Percentiles rank a stretch among this genome's conserved stretches.
These are phyloP conservation scores for Blumeria hordei DNA, from an alignment of 2,329 filamentous ascomycete genomes.

Conservation along the genomic window DNA sequence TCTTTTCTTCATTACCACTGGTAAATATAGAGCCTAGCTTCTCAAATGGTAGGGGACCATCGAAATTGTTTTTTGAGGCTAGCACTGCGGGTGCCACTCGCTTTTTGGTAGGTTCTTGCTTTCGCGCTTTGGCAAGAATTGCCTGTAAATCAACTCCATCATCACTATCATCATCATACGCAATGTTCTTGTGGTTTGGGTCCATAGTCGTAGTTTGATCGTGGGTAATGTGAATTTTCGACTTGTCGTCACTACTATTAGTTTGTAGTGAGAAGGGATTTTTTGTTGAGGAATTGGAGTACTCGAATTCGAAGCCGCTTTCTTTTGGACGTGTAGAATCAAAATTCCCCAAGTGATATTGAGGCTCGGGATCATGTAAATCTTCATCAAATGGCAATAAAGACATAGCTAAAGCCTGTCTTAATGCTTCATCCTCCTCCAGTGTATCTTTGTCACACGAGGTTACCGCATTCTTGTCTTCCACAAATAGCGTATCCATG, in stretches of 20 bases:
- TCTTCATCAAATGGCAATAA: conserved; percentile 19
- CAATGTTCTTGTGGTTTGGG: conserved; percentile 17
- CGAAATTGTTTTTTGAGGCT: conserved; percentile 39
- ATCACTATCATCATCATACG: conserved; percentile 28
- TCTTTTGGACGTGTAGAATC: conserved; percentile 31
- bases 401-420: conserved; percentile 62
- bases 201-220: conserved; percentile 41
- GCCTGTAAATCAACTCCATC: conserved; percentile 62
- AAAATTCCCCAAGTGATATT: conserved; percentile 26
- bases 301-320: conserved; percentile 20
- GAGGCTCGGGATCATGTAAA: conserved; percentile 6
- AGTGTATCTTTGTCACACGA: conserved; percentile 4
- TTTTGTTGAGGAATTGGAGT: no score
- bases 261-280: no score
- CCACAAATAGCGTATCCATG: conserved; percentile 12
- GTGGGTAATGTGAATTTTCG: conserved; percentile 53
- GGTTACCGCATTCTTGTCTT: conserved; percentile 4
- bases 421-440: conserved; percentile 32
- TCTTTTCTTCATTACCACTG: conserved; percentile 16
- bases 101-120: conserved; percentile 24
- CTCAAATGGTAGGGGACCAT: conserved; percentile 75
- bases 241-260: conserved; percentile 21
- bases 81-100: conserved; percentile 18
- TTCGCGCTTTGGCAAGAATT: conserved; percentile 48
- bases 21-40: conserved; percentile 42